phyloP scores from a whole-genome alignment of 805 yeast species.

The Pichia membranifaciens region DNA sequence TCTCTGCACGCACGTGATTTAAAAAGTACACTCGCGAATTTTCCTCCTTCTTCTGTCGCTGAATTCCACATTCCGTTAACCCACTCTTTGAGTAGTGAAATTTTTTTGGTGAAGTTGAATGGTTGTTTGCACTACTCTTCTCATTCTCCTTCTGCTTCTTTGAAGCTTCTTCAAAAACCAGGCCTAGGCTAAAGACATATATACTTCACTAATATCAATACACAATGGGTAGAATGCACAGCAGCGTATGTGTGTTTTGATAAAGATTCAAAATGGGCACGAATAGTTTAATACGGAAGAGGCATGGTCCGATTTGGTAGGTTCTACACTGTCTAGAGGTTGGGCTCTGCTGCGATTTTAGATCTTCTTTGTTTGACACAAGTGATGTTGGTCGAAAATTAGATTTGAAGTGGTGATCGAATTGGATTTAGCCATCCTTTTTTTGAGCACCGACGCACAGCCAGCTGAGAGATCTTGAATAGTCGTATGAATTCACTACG shows the following conservation, averaged over 20 bases:
- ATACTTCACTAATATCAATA: constrained; percentile 17
- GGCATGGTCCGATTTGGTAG: constrained; percentile 32
- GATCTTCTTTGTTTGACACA: neutral
- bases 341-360: neutral
- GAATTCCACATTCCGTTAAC: no score
- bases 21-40: no score
- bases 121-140: no score
- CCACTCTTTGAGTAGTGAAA: no score
- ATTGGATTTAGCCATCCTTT: neutral
- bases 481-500: constrained; percentile 12
- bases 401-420: neutral
- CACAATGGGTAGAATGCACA: constrained; percentile 99
- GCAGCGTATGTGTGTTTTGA: constrained; percentile 67
- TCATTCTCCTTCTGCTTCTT: neutral
- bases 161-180: constrained; percentile 1
- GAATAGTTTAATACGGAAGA: constrained; percentile 21
- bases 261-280: constrained; percentile 8
- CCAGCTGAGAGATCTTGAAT: no score
- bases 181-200: constrained; percentile 13
- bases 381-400: neutral
- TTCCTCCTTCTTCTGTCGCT: no score
- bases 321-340: constrained; percentile 5
- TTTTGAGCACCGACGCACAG: neutral
- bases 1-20: no score
- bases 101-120: no score